Base-by-base conservation (phyloP, 225 moss, liverwort and hornwort genomes). In the Takakia lepidozioides region DNA sequence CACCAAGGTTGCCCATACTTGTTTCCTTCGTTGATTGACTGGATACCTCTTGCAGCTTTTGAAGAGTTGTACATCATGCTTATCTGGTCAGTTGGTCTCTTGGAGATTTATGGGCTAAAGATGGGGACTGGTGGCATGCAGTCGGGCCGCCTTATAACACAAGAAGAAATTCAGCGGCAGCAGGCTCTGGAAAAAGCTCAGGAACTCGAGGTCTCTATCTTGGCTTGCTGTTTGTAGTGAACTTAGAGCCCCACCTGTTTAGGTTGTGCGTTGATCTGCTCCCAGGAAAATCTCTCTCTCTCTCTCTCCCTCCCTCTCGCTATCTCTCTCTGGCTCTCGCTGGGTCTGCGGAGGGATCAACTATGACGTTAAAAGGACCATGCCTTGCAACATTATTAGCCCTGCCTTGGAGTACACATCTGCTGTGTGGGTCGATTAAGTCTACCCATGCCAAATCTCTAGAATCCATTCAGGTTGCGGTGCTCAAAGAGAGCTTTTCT, bases 111-210 rank as follows among this genome's bases (percentile, higher is more conserved):
- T 9, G 11, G 25, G 10, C 38, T 44, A n/a, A n/a, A n/a, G n/a
- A n/a, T n/a, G n/a, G n/a, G n/a, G n/a, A n/a, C n/a, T n/a, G 23
- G 10, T 23, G 25, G 42, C 41, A 32, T 64, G 62, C 73, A 93
- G 93, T 76, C 86, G 56, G 72, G 43, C 28, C 61, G 75, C 44
- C 66, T 95, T 43, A 77, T 89, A 20, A 86, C 93, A 23, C 79
- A 77, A 38, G 86, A 80, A 48, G 84, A 95, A 68, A 48, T 95
- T 43, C 72, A 67, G 32, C 65, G 39, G 19, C 46, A 83, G 30
- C 72, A 81, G 36, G 81, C 83, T 24, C 55, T 56, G 37, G 93
- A 93, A 58, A 85, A 93, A 29, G 68, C 75, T 48, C 75, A 86
- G 39, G 93, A 93, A 21, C 69, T 76, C 1, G 86, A 89, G 81